phyloP scores from a whole-genome alignment of 164 flowering plant genomes.

The Vitis rotundifolia region DNA sequence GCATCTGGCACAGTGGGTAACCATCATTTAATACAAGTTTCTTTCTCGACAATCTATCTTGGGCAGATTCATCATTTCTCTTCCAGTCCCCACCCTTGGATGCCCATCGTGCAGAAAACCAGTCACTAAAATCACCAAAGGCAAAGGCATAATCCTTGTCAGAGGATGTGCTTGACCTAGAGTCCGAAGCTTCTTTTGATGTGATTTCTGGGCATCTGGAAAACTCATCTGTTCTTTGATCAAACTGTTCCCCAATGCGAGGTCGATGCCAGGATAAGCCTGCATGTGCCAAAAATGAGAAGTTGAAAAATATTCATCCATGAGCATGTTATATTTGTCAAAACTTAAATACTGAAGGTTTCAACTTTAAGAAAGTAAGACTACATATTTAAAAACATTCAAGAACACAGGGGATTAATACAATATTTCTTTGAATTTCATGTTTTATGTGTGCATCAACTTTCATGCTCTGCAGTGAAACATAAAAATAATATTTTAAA shows the following conservation, averaged over 20 bases:
- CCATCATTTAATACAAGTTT: slow-evolving; percentile 88
- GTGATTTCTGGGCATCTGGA: slow-evolving; percentile 29
- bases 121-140: slow-evolving; percentile 42
- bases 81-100: slow-evolving; percentile 99
- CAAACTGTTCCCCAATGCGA: slow-evolving; percentile 25
- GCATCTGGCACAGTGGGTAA: slow-evolving; percentile 85
- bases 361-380: too few species aligned
- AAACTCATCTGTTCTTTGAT: slow-evolving; percentile 34
- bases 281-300: slow-evolving; percentile 15
- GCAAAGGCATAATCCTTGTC: slow-evolving; percentile 42
- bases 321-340: too few species aligned
- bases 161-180: slow-evolving; percentile 23
- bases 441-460: too few species aligned
- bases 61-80: slow-evolving; percentile 72
- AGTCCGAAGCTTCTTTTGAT: slow-evolving; percentile 41
- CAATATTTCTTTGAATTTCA: too few species aligned
- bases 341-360: not conserved
- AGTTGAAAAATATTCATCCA: not conserved
- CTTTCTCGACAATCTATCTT: slow-evolving; percentile 58
- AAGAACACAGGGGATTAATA: too few species aligned
- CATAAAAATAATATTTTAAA: too few species aligned
- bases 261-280: slow-evolving; percentile 35
- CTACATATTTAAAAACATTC: too few species aligned
- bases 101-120: slow-evolving; percentile 78
- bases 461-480: too few species aligned